These are phyloP conservation scores for Infundibulicybe gibba DNA, from an alignment of 768 basidiomycete species.

Conservation along the genomic window DNA sequence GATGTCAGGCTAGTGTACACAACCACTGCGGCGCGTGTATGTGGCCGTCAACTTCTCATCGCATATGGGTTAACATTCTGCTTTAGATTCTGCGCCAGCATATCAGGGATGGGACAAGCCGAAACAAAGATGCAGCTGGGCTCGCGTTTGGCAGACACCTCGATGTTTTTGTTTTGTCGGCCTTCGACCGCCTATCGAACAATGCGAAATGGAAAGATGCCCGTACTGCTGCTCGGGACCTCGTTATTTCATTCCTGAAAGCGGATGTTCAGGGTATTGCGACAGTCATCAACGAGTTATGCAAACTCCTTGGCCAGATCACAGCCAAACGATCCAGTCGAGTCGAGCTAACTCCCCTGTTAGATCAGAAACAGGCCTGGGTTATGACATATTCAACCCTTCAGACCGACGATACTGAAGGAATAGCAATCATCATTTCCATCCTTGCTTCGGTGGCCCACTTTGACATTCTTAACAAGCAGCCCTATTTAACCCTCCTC, in stretches of 20 bases:
- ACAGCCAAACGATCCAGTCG: slow-evolving; percentile 9
- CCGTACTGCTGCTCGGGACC: slow-evolving; percentile 27
- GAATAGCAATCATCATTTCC: slow-evolving; percentile 53
- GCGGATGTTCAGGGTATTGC: slow-evolving; percentile 27
- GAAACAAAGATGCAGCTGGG: no score
- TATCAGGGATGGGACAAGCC: no score
- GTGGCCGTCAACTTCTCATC: slow-evolving; percentile 17
- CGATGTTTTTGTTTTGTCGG: slow-evolving; percentile 30
- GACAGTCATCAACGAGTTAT: slow-evolving; percentile 26
- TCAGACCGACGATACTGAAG: slow-evolving; percentile 54
- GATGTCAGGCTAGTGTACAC: slow-evolving; percentile 58
- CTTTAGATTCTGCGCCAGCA: background rate
- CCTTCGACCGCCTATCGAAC: slow-evolving; percentile 29
- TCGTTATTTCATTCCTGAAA: slow-evolving; percentile 27
- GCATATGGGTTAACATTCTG: slow-evolving; percentile 1
- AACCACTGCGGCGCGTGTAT: slow-evolving; percentile 58
- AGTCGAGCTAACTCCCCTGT: slow-evolving; percentile 26
- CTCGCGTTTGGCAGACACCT: slow-evolving; percentile 33
- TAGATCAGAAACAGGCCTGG: slow-evolving; percentile 66
- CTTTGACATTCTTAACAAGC: slow-evolving; percentile 55
- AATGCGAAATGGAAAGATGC: slow-evolving; percentile 29
- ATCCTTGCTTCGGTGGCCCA: slow-evolving; percentile 60
- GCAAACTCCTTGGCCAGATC: slow-evolving; percentile 21
- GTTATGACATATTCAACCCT: slow-evolving; percentile 56
- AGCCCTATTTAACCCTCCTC: slow-evolving; percentile 41